A percentile compares a stretch with the other conserved stretches of the same genome.
Conservation (phyloP, 257 asterid species). For the Nicotiana undulata region DNA sequence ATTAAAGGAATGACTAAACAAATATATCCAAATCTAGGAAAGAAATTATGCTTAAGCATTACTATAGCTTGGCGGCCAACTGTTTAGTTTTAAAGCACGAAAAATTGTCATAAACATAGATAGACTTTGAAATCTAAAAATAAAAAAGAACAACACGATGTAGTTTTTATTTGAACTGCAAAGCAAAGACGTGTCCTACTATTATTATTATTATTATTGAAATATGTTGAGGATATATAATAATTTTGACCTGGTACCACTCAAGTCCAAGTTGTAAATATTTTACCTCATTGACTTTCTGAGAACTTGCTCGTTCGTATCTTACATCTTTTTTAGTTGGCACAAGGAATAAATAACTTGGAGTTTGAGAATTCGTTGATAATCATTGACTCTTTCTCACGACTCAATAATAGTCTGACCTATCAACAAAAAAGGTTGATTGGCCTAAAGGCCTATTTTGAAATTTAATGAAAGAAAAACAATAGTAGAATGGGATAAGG, state of each 20-base stretch:
- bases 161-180: not conserved
- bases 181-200: slow-evolving; percentile 1
- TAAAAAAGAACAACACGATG: too few relatives aligned
- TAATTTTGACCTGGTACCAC: slow-evolving; percentile 9
- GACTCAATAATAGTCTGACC: not conserved
- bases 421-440: not conserved
- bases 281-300: slow-evolving; percentile 10
- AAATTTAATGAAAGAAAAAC: not conserved
- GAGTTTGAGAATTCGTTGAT: not conserved
- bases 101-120: not conserved
- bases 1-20: not conserved
- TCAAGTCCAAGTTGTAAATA: slow-evolving; percentile 18
- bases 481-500: not conserved
- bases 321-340: not conserved
- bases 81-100: not conserved
- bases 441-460: not conserved
- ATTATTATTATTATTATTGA: not conserved
- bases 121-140: not conserved
- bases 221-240: not conserved
- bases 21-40: not conserved
- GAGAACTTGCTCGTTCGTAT: not conserved
- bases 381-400: not conserved
- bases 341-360: not conserved
- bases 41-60: not conserved
- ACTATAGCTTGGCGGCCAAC: not conserved